Conservation (phyloP, 2,329 filamentous ascomycete species). For the Aspergillus glaucus region DNA sequence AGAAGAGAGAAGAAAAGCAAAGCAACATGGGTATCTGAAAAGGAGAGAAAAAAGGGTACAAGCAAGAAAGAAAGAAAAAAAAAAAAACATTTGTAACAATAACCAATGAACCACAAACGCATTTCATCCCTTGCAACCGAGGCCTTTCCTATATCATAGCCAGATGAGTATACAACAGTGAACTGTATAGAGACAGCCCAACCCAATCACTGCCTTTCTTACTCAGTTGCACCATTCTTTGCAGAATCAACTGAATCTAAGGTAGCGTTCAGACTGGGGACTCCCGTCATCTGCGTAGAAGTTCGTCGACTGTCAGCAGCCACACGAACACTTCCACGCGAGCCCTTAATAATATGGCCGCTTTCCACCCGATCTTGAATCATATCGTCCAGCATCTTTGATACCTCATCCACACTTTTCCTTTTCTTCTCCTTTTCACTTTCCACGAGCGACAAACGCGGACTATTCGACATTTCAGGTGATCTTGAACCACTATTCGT, state of each 20-base stretch:
- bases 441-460: conserved; percentile 26
- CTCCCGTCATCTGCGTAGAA: conserved; percentile 21
- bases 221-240: not conserved
- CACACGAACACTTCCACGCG: conserved; percentile 61
- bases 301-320: conserved; percentile 36
- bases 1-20: conserved; percentile 14
- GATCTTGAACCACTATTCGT: conserved; percentile 24
- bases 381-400: conserved; percentile 90
- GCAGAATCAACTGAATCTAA: conserved; percentile 7
- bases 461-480: conserved; percentile 20
- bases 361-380: conserved; percentile 79
- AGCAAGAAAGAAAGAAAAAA: conserved; percentile 9
- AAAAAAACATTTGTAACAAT: conserved; percentile 4
- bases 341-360: conserved; percentile 62
- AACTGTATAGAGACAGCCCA: not conserved
- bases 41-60: conserved; percentile 7
- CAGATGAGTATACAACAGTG: not conserved
- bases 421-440: conserved; percentile 40
- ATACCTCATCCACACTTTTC: conserved; percentile 84
- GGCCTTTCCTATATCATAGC: not conserved
- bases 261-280: conserved; percentile 20
- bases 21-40: conserved; percentile 20
- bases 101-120: not conserved
- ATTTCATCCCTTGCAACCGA: not conserved
- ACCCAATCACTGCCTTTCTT: not conserved